A percentile compares a stretch with the other conserved stretches of the same genome.
These are phyloP conservation scores for Coemansia sp. DNA, from an alignment of 192 early-diverging fungal species.

Conservation along the genomic window DNA sequence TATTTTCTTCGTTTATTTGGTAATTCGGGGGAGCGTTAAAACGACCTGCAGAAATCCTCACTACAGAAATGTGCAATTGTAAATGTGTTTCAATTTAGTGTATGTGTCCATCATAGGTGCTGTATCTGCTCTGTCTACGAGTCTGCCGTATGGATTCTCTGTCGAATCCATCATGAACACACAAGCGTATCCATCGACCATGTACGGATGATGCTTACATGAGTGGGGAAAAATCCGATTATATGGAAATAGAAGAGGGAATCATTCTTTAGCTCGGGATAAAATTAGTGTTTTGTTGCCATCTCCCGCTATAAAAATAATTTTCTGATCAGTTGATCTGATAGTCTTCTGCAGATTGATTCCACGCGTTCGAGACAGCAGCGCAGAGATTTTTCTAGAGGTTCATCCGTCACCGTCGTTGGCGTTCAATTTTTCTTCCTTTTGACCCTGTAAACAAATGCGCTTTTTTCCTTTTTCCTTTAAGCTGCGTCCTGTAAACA, in stretches of 20 bases:
- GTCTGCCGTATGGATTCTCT: not conserved
- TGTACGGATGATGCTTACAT: slow-evolving; percentile 19
- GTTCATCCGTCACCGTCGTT: not conserved
- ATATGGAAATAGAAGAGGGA: slow-evolving; percentile 10
- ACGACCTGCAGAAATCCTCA: slow-evolving; percentile 56
- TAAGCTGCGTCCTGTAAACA: too few relatives aligned
- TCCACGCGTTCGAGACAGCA: too few relatives aligned
- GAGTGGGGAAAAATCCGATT: slow-evolving; percentile 24
- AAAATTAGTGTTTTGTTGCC: not conserved
- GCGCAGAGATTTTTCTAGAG: too few relatives aligned
- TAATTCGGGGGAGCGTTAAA: slow-evolving; percentile 21
- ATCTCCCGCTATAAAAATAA: not conserved
- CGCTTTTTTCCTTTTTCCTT: not conserved
- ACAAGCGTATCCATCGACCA: slow-evolving; percentile 10
- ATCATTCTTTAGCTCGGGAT: not conserved
- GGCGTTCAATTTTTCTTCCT: slow-evolving; percentile 1
- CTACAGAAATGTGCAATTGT: slow-evolving; percentile 17
- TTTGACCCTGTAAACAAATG: not conserved
- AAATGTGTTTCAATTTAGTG: not conserved
- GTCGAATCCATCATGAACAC: not conserved
- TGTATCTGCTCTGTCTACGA: not conserved
- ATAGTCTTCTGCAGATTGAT: not conserved
- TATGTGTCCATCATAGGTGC: too few relatives aligned
- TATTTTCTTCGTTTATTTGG: slow-evolving; percentile 6
- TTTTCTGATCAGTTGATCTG: not conserved